phyloP scores from a whole-genome alignment of 176 grass and related monocot species.

The Otatea glauca region DNA sequence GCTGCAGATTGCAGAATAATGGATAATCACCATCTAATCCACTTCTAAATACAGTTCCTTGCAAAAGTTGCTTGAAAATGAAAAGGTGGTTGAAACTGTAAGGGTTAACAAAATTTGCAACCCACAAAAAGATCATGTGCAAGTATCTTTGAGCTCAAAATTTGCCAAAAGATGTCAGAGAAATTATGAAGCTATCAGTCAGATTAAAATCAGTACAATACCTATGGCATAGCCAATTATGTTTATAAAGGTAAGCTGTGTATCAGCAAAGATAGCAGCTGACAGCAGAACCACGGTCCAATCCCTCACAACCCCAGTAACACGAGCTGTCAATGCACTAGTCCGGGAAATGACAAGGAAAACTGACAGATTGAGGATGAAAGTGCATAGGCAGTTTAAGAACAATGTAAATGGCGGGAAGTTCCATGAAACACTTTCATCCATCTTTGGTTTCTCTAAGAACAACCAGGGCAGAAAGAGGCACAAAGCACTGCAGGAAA shows the following conservation, averaged over 20 bases:
- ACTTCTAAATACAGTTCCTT: slow-evolving; percentile 26
- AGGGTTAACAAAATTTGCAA: background rate
- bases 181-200: background rate
- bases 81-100: background rate
- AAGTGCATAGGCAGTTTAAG: slow-evolving; percentile 96
- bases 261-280: slow-evolving; percentile 93
- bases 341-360: slow-evolving; percentile 98
- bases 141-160: background rate
- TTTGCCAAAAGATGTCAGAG: background rate
- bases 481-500: slow-evolving; percentile 82
- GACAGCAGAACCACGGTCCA: slow-evolving; percentile 92
- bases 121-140: background rate
- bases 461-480: slow-evolving; percentile 98
- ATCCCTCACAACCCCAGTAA: slow-evolving; percentile 95
- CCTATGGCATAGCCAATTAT: slow-evolving; percentile 98
- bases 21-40: slow-evolving; percentile 16
- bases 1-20: slow-evolving; percentile 60
- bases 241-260: slow-evolving; percentile 89
- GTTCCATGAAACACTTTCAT: slow-evolving; percentile 81
- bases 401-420: slow-evolving; percentile 86
- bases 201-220: slow-evolving; percentile 51
- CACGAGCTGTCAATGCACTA: slow-evolving; percentile 93
- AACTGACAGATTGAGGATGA: slow-evolving; percentile 90
- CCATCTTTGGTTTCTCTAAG: slow-evolving; percentile 99
- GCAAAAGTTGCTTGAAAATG: background rate